Conservation (phyloP, 371 early-diverging fungal species). For the Entomophthora muscae region DNA sequence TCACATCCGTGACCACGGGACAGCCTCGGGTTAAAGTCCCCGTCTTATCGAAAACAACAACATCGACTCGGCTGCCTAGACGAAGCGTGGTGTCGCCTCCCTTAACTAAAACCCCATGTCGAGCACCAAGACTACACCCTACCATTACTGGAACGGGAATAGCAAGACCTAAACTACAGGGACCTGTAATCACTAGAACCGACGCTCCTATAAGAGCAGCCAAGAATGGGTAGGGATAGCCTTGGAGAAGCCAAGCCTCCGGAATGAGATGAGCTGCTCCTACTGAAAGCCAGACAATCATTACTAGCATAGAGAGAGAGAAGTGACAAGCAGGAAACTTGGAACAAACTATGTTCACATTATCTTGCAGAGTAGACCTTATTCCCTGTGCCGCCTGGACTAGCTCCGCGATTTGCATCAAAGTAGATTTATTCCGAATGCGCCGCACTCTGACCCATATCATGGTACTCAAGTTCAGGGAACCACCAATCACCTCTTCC, state of each 20-base stretch:
- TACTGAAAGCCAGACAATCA: slow-evolving; percentile 33
- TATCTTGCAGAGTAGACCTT: slow-evolving; percentile 40
- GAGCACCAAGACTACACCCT: slow-evolving; percentile 74
- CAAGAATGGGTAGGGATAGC: slow-evolving; percentile 39
- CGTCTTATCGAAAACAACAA: slow-evolving; percentile 87
- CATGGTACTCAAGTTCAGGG: slow-evolving; percentile 31
- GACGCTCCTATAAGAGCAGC: slow-evolving; percentile 48
- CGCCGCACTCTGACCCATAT: slow-evolving; percentile 32
- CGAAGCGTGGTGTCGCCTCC: slow-evolving; percentile 19
- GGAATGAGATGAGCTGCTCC: slow-evolving; percentile 21
- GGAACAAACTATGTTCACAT: slow-evolving; percentile 42
- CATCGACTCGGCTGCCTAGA: slow-evolving; percentile 74
- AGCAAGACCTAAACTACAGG: slow-evolving; percentile 49
- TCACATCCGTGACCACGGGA: slow-evolving; percentile 26
- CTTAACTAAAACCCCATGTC: slow-evolving; percentile 29
- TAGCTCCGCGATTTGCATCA: slow-evolving; percentile 40
- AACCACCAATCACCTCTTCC: slow-evolving; percentile 85
- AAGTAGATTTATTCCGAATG: slow-evolving; percentile 36
- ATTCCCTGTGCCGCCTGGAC: slow-evolving; percentile 48
- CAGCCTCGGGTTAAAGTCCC: slow-evolving; percentile 62
- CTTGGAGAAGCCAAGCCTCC: slow-evolving; percentile 24
- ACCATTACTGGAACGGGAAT: slow-evolving; percentile 70
- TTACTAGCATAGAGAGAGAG: slow-evolving; percentile 27
- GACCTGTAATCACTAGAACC: slow-evolving; percentile 51
- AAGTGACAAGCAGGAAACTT: slow-evolving; percentile 39